Evolutionary conservation across 78 protist genomes (phyloP).

Genomic region (Pelomyxa schiedti): DNA sequence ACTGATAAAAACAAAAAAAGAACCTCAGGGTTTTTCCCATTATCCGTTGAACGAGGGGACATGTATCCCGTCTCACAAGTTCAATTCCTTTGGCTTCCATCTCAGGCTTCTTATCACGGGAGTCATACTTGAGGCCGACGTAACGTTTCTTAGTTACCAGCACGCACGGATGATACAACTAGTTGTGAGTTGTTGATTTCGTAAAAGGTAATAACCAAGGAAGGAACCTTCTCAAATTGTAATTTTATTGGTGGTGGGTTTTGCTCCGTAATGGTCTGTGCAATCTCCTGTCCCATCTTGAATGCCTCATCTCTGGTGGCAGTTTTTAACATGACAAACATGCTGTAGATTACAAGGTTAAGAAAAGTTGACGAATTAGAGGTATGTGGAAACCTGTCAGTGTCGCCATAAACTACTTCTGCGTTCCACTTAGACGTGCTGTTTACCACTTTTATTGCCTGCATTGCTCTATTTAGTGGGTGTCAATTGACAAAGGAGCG

Average conservation of each 20-base stretch:
- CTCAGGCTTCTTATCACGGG: constrained; percentile 31
- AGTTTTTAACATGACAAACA: constrained; percentile 38
- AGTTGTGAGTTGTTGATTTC: neutral
- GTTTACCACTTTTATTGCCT: constrained; percentile 54
- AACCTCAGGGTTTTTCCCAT: constrained; percentile 15
- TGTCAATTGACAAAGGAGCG: neutral
- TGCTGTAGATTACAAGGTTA: neutral
- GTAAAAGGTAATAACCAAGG: neutral
- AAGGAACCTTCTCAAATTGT: constrained; percentile 63
- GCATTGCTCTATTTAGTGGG: neutral
- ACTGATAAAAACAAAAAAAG: neutral
- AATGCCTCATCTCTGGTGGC: constrained; percentile 62
- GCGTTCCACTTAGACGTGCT: constrained; percentile 38
- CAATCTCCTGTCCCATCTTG: constrained; percentile 64
- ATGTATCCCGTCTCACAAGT: constrained; percentile 81
- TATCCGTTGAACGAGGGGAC: constrained; percentile 63
- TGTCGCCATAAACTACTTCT: constrained; percentile 95
- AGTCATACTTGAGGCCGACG: constrained; percentile 69
- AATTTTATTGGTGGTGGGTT: constrained; percentile 81
- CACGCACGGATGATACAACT: constrained; percentile 84
- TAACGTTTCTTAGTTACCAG: constrained; percentile 89
- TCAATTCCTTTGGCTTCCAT: constrained; percentile 93
- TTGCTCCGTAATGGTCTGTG: constrained; percentile 52
- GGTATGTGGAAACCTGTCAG: constrained; percentile 69
- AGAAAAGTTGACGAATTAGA: neutral